Evolutionary conservation across 2,329 filamentous ascomycete genomes (phyloP).

Genomic region (Fusarium agapanthi): DNA sequence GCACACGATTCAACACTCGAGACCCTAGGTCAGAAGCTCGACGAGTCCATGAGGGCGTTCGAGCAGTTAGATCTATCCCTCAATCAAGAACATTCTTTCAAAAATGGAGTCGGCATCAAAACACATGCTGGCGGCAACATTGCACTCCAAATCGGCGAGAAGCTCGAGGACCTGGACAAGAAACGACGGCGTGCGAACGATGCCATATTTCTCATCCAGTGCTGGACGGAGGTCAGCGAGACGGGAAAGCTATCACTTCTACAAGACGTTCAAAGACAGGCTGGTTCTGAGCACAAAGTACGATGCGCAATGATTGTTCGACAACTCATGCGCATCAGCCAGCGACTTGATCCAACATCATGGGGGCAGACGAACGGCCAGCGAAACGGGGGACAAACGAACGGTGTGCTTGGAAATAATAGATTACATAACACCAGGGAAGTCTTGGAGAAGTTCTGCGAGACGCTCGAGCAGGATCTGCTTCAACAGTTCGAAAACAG

Average conservation of each 20-base stretch:
- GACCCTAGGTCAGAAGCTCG: conserved; percentile 86
- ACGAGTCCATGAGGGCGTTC: conserved; percentile 91
- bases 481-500: conserved; percentile 97
- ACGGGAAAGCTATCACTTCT: conserved; percentile 86
- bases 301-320: conserved; percentile 92
- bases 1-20: conserved; percentile 93
- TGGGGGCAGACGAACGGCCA: conserved; percentile 72
- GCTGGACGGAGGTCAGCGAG: conserved; percentile 95
- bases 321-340: conserved; percentile 93
- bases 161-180: conserved; percentile 91
- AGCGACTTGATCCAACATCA: conserved; percentile 81
- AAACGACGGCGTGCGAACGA: conserved; percentile 91
- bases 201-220: conserved; percentile 93
- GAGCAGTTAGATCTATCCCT: conserved; percentile 87
- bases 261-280: conserved; percentile 86
- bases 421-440: conserved; percentile 77
- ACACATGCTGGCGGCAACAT: conserved; percentile 78
- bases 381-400: conserved; percentile 57
- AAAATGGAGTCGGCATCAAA: conserved; percentile 45
- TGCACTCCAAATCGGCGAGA: conserved; percentile 93
- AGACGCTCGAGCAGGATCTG: conserved; percentile 93
- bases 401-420: conserved; percentile 51
- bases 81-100: conserved; percentile 64
- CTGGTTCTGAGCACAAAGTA: conserved; percentile 90
- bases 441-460: conserved; percentile 94